Conservation (phyloP, 1,139 yeast species). For the Sugiyamaella xylanicola region DNA sequence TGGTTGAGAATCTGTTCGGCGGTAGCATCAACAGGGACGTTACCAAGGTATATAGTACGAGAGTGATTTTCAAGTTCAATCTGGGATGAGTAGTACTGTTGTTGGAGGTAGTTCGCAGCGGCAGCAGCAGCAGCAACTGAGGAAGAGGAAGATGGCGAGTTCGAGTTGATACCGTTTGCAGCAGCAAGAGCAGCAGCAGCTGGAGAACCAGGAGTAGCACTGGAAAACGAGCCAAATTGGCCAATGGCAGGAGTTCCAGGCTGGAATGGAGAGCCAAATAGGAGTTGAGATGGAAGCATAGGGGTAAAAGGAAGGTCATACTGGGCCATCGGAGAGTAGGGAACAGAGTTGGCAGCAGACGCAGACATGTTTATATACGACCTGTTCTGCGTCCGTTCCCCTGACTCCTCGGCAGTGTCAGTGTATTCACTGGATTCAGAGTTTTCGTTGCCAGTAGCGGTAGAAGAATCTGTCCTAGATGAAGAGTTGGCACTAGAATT, state of each 20-base stretch:
- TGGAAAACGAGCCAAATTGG: constrained; percentile 40
- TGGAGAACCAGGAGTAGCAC: constrained; percentile 30
- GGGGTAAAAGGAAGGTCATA: constrained; percentile 50
- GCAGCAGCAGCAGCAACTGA: constrained; percentile 26
- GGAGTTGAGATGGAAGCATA: constrained; percentile 67
- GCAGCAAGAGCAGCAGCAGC: constrained; percentile 25
- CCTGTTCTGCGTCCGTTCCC: not conserved
- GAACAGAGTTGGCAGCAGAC: not conserved
- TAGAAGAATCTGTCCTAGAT: not conserved
- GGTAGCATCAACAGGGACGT: constrained; percentile 78
- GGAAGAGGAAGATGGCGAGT: constrained; percentile 18
- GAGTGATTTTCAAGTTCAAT: constrained; percentile 34
- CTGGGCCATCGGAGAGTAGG: constrained; percentile 37
- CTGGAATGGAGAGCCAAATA: constrained; percentile 67
- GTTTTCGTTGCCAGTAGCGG: not conserved
- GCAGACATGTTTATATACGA: not conserved
- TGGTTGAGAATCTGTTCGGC: constrained; percentile 83
- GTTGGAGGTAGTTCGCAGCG: constrained; percentile 25
- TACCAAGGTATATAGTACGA: constrained; percentile 84
- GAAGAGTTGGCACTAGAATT: constrained; percentile 1
- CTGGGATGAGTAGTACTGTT: constrained; percentile 29
- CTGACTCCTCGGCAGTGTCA: not conserved
- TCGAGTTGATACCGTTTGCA: constrained; percentile 3
- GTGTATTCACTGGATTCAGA: not conserved
- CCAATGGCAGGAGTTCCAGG: constrained; percentile 45